These are phyloP conservation scores for Ascocoryne sarcoides DNA, from an alignment of 2,329 filamentous ascomycete species.

Conservation along the genomic window DNA sequence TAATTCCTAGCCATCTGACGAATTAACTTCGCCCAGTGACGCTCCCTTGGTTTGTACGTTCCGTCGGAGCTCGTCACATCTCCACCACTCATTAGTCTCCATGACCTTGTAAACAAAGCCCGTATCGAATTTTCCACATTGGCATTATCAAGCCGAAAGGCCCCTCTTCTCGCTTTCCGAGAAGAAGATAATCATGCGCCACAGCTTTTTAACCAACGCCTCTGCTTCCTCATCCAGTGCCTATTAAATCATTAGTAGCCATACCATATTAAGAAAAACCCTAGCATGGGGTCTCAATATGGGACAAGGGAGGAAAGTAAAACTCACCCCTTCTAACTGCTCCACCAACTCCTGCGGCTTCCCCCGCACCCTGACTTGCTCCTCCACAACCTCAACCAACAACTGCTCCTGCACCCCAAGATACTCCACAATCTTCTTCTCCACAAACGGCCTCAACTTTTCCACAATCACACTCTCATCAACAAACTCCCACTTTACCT, in stretches of 20 bases:
- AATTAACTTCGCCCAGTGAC: too few species aligned
- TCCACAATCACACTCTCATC: constrained; percentile 73
- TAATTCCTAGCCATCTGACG: too few species aligned
- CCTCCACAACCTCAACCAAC: constrained; percentile 85
- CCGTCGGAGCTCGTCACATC: too few species aligned
- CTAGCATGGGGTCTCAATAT: neutral
- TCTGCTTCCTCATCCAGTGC: constrained; percentile 93
- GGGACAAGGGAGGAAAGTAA: constrained; percentile 3
- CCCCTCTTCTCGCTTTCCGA: constrained; percentile 90
- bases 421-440: constrained; percentile 97
- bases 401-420: constrained; percentile 94
- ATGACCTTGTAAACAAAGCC: too few species aligned
- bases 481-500: constrained; percentile 85
- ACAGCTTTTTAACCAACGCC: constrained; percentile 88
- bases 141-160: constrained; percentile 59
- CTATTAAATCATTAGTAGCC: constrained; percentile 38
- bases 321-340: constrained; percentile 71
- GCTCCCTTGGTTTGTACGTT: too few species aligned
- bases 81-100: too few species aligned
- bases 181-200: constrained; percentile 98
- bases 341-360: constrained; percentile 74
- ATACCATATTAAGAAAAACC: neutral
- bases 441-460: constrained; percentile 87
- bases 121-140: too few species aligned
- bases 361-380: constrained; percentile 69